Percentiles rank a stretch among this genome's conserved stretches.
Conservation (phyloP, 108 stramenopile genomes). For the Pseudonitzschia multiseries region DNA sequence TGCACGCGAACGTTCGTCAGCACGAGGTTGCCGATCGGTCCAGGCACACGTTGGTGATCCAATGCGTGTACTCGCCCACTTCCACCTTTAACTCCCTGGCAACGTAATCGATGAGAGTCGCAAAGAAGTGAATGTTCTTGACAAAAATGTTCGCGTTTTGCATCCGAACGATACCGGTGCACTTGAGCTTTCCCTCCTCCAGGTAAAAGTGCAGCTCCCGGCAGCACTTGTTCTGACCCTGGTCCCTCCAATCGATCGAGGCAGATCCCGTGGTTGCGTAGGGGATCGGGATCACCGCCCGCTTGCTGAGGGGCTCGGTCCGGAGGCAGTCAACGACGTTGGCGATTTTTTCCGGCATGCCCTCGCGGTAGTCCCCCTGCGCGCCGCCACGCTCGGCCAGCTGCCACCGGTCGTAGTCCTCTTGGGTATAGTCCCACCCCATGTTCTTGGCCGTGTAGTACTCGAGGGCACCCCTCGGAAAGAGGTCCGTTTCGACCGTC, state of each 20-base stretch:
- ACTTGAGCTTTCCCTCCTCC: conserved; percentile 56
- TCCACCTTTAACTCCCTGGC: conserved; percentile 46
- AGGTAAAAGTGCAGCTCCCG: conserved; percentile 62
- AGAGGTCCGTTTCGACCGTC: conserved; percentile 57
- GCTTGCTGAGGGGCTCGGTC: conserved; percentile 51
- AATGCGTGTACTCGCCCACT: conserved; percentile 62
- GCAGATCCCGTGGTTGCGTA: conserved; percentile 29
- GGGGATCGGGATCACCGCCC: conserved; percentile 64
- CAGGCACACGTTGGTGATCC: conserved; percentile 35
- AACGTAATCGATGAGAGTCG: conserved; percentile 47
- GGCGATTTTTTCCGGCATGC: conserved; percentile 52
- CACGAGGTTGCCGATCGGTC: conserved; percentile 15
- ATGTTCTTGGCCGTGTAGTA: conserved; percentile 61
- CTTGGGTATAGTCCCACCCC: conserved; percentile 50
- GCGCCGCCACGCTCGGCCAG: conserved; percentile 52
- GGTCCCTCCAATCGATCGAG: conserved; percentile 55
- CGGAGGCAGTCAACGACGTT: conserved; percentile 63
- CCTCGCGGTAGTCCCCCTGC: conserved; percentile 66
- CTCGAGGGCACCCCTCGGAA: conserved; percentile 54
- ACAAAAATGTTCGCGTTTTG: conserved; percentile 64
- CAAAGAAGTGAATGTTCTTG: conserved; percentile 72
- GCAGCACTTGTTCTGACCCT: conserved; percentile 63
- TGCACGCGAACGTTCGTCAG: no score
- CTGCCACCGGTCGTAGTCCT: conserved; percentile 47
- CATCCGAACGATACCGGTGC: conserved; percentile 58